Base-by-base conservation (phyloP, 208 protist genomes). In the Trypanosoma grayi region DNA sequence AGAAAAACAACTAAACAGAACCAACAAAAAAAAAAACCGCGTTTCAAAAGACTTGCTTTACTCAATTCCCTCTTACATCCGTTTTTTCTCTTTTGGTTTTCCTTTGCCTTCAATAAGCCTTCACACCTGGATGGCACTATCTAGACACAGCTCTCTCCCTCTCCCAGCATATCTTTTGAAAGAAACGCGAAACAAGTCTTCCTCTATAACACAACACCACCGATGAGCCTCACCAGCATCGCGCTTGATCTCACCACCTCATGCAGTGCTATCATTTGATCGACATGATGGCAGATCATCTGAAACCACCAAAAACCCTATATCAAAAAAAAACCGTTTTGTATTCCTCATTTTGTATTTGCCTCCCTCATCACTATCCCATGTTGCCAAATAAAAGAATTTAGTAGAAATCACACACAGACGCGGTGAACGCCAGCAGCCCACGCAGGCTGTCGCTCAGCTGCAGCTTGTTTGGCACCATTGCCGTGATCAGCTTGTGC, bases 381-480 rank as follows among this genome's bases (percentile, higher is more conserved):
- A 41, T 30, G 28, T 13, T 6, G 13, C 13, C 36, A 33, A 10
- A 30, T 31, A 2, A 43, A 43, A 43, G 22, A 50, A 11, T 27
- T 74, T 77, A 94, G 60, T 87, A 92, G 65, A 95, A 92, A 51
- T 95, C 88, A 71, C 88, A 95, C 66, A 90, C 48, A 61, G 89
- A 87, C 8, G 83, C 83, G 58, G 85, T 75, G 56, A 91, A 72
- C 54, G 79, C 88, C 47, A 95, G 73, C 13, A 70, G 39, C 44
- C 88, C 88, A 66, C 88, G 88, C 52, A 81, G 56, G 52, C 68
- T 88, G 73, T 92, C 73, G 70, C 71, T 75, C 47, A 92, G 72
- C 46, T 70, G 54, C 36, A 95, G 73, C 66, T 85, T 73, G 53
- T 75, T 79, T 11, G 88, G 88, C 14, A 83, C 69, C 59, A 95